Percentiles rank a stretch among this genome's conserved stretches.
Conservation (phyloP, 345 rosid species). For the Murraya koenigii region DNA sequence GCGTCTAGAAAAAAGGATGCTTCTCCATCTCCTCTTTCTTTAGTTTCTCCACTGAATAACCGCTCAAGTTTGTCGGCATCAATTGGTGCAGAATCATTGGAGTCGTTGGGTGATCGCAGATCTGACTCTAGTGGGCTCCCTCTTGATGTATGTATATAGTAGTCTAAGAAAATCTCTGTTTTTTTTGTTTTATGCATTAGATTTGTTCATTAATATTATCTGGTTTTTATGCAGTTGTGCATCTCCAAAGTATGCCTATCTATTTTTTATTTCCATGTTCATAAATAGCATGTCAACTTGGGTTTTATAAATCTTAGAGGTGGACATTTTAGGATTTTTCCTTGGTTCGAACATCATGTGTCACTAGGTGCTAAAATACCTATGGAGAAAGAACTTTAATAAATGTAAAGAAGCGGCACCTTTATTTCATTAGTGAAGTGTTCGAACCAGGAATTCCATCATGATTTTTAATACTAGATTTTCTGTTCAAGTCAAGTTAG, state of each 20-base stretch:
- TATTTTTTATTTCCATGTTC: not conserved
- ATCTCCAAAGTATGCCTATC: not conserved
- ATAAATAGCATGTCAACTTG: not conserved
- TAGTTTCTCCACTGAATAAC: conserved; percentile 53
- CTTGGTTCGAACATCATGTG: not conserved
- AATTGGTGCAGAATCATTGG: conserved; percentile 51
- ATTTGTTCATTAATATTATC: not conserved
- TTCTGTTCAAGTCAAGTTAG: not conserved
- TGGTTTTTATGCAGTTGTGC: not conserved
- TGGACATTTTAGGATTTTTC: not conserved
- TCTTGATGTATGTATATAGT: conserved; percentile 71
- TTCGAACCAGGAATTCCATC: not conserved
- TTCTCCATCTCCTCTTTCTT: conserved; percentile 75
- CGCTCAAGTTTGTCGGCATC: conserved; percentile 41
- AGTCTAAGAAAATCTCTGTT: conserved; percentile 15
- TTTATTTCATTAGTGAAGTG: not conserved
- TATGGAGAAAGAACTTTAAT: not conserved
- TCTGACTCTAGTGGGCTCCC: conserved; percentile 72
- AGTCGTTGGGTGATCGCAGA: conserved; percentile 54
- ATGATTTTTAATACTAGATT: not conserved
- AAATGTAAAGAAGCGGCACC: not conserved
- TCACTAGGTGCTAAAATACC: not conserved
- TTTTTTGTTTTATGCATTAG: not conserved
- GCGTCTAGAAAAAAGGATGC: conserved; percentile 49
- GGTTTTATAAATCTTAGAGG: not conserved